Evolutionary conservation across 2,329 filamentous ascomycete genomes (phyloP).

Genomic region (Penicillium palitans): DNA sequence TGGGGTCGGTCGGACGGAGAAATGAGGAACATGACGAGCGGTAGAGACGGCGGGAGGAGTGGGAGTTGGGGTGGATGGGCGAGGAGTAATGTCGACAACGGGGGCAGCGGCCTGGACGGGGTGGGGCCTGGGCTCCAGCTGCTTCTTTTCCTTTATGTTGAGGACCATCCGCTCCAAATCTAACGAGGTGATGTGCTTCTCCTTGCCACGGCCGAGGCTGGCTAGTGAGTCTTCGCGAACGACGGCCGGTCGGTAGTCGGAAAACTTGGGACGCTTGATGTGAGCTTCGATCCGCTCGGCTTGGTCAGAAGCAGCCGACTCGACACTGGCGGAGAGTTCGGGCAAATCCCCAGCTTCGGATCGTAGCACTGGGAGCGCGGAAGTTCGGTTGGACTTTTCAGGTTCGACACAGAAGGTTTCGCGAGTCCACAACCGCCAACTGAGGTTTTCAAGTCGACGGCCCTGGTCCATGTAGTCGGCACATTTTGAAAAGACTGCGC

Average conservation of each 20-base stretch:
- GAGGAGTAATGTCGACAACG: slow-evolving; percentile 47
- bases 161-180: slow-evolving; percentile 93
- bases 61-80: slow-evolving; percentile 44
- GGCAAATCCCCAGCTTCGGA: slow-evolving; percentile 57
- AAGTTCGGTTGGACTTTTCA: slow-evolving; percentile 52
- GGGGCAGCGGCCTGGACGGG: slow-evolving; percentile 42
- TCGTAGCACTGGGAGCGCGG: slow-evolving; percentile 52
- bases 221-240: slow-evolving; percentile 56
- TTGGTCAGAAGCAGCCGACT: slow-evolving; percentile 68
- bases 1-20: slow-evolving; percentile 22
- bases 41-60: slow-evolving; percentile 35
- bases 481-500: slow-evolving; percentile 84
- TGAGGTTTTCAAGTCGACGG: slow-evolving; percentile 87
- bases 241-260: slow-evolving; percentile 61
- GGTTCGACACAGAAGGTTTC: slow-evolving; percentile 86
- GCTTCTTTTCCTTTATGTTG: slow-evolving; percentile 82
- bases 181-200: slow-evolving; percentile 88
- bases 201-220: slow-evolving; percentile 69
- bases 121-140: slow-evolving; percentile 58
- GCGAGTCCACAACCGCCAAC: slow-evolving; percentile 92
- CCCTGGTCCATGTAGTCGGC: slow-evolving; percentile 93
- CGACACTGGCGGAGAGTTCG: slow-evolving; percentile 74
- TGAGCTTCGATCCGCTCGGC: slow-evolving; percentile 53
- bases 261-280: slow-evolving; percentile 61
- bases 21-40: slow-evolving; percentile 35